phyloP scores from a whole-genome alignment of 225 moss, liverwort and hornwort species.

The Thuidium tamariscinum region DNA sequence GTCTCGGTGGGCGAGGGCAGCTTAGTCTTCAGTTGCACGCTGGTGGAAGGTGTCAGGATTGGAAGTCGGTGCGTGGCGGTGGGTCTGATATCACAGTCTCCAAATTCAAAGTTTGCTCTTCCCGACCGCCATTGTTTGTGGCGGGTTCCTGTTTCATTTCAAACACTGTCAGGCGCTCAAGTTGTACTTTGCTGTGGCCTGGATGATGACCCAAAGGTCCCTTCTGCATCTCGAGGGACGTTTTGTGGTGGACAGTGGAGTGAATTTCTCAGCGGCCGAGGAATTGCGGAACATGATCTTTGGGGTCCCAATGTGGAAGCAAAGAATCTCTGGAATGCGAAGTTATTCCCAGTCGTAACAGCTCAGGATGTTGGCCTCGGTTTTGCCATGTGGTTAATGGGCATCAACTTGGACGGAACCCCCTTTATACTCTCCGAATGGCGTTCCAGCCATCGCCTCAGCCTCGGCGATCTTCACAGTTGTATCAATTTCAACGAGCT shows the following conservation, averaged over 20 bases:
- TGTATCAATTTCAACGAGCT: conserved; percentile 39
- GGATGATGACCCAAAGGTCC: conserved; percentile 57
- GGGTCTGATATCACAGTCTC: conserved; percentile 15
- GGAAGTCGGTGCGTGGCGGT: conserved; percentile 47
- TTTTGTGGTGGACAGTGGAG: conserved; percentile 43
- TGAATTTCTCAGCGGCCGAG: conserved; percentile 19
- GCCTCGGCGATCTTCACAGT: conserved; percentile 44
- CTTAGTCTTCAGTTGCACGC: conserved; percentile 53
- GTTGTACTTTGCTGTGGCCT: conserved; percentile 59
- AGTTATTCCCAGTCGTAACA: conserved; percentile 37
- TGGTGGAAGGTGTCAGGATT: conserved; percentile 28
- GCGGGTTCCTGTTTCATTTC: conserved; percentile 42
- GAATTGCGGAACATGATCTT: conserved; percentile 31
- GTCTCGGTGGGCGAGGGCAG: conserved; percentile 52
- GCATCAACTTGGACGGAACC: background rate
- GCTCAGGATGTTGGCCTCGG: conserved; percentile 7
- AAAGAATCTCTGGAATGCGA: conserved; percentile 53
- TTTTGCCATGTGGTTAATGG: conserved; percentile 61
- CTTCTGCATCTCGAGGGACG: conserved; percentile 23
- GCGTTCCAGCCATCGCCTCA: conserved; percentile 34
- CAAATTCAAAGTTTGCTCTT: conserved; percentile 2
- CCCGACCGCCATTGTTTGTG: conserved; percentile 56
- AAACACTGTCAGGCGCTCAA: background rate
- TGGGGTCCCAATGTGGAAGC: conserved; percentile 20
- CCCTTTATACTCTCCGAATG: background rate